Percentiles rank a stretch among this genome's conserved stretches.
phyloP scores from a whole-genome alignment of 1,139 yeast genomes.

The Taphrina betulina region DNA sequence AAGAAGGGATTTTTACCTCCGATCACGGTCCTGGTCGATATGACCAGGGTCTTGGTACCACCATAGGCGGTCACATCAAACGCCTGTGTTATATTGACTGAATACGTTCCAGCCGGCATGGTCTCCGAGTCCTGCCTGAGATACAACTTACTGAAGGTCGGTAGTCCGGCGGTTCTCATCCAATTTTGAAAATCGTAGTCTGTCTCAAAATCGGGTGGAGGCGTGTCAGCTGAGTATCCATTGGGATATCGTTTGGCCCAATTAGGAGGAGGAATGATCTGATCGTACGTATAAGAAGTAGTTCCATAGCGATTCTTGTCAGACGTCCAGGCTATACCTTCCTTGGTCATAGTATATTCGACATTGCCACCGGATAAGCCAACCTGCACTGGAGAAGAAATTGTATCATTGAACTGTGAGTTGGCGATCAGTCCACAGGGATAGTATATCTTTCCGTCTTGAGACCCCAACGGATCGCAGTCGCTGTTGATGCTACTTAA shows the following conservation, averaged over 20 bases:
- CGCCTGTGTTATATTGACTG: slow-evolving; percentile 51
- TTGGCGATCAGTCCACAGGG: slow-evolving; percentile 98
- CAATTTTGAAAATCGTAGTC: slow-evolving; percentile 83
- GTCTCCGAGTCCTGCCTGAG: slow-evolving; percentile 70
- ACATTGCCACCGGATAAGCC: slow-evolving; percentile 47
- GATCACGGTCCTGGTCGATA: slow-evolving; percentile 79
- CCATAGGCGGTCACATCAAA: slow-evolving; percentile 82
- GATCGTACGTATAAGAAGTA: slow-evolving; percentile 65
- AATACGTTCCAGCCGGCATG: slow-evolving; percentile 67
- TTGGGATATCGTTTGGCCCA: slow-evolving; percentile 84
- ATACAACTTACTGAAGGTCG: slow-evolving; percentile 79
- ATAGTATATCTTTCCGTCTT: slow-evolving; percentile 58
- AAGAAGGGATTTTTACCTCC: slow-evolving; percentile 89
- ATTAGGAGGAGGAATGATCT: slow-evolving; percentile 93
- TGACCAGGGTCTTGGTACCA: slow-evolving; percentile 75
- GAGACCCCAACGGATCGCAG: slow-evolving; percentile 75
- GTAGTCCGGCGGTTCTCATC: slow-evolving; percentile 94
- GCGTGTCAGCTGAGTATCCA: slow-evolving; percentile 78
- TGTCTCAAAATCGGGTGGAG: slow-evolving; percentile 66
- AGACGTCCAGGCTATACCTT: slow-evolving; percentile 83
- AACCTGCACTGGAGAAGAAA: slow-evolving; percentile 53
- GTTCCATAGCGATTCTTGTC: slow-evolving; percentile 76
- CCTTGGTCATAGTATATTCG: slow-evolving; percentile 53
- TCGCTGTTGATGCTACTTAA: slow-evolving; percentile 62
- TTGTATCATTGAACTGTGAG: slow-evolving; percentile 86